Evolutionary conservation across 139 green algal species (phyloP), one percentile per base, ranked within the genome.

Genomic region (Astrephomene gubernaculifera): DNA sequence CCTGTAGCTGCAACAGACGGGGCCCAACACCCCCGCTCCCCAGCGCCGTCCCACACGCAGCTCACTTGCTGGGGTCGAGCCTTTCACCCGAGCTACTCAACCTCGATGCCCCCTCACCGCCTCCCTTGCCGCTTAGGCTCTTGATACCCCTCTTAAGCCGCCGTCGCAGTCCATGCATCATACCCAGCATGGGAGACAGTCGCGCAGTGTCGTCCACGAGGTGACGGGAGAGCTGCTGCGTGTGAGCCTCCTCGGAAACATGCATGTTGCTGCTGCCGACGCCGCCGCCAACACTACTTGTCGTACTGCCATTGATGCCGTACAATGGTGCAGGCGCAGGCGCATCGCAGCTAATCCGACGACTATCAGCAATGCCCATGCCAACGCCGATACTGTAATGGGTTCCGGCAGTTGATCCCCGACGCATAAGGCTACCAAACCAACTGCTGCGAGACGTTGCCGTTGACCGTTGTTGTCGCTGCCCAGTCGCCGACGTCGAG

Each of bases 161-260:
- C 43, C 61, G 61, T 6, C 70, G 70, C 25, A 78, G 43, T 0
- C 70, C 70, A 2, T 25, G 70, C 43, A 78, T 9, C 43, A 78
- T 43, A 17, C 70, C 70, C 22, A 27, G 70, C 25, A 63, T 43
- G 4, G 70, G 70, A 10, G 70, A 78, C 43, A 78, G 43, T 43
- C 70, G 19, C 43, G 70, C 70, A 12, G 70, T 78, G 44, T 78
- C 70, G 31, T 78, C 70, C 70, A 78, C 41, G 10, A 61, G 61
- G n/a, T 69, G 61, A 8, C n/a, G n/a, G 5, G 33, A 38, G 38
- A 54, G 68, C 36, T 10, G 68, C 38, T 52, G 68, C 4, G 33
- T 4, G 14, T 33, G 4, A 35, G 38, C 68, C 39, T 38, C 38
- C 2, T 1, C 68, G 4, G 68, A 72, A 6, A 19, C 63, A 36